These are phyloP conservation scores for Corallochytrium limacisporum DNA, from an alignment of 78 protist genomes.

Conservation along the genomic window DNA sequence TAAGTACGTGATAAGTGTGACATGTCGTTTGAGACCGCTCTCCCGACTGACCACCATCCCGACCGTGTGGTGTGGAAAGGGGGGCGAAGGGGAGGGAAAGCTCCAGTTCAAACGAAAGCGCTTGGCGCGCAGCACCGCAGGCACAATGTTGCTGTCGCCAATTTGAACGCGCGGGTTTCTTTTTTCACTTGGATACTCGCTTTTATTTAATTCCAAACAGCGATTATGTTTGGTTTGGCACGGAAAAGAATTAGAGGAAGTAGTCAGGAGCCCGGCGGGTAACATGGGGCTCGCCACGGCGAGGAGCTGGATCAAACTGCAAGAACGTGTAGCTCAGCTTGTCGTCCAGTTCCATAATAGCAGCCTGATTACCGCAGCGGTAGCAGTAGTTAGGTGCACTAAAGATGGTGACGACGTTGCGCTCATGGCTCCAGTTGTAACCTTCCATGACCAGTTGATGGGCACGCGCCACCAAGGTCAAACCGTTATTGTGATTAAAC, in stretches of 20 bases:
- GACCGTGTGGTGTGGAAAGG: too few species aligned
- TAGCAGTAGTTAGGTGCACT: slow-evolving; percentile 98
- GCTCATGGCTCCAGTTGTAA: slow-evolving; percentile 87
- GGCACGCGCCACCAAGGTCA: slow-evolving; percentile 83
- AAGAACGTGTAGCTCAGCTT: slow-evolving; percentile 68
- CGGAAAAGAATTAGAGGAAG: slow-evolving; percentile 85
- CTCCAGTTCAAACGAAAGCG: too few species aligned
- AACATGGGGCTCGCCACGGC: slow-evolving; percentile 90
- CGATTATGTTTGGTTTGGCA: too few species aligned
- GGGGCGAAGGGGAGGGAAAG: too few species aligned
- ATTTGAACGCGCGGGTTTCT: too few species aligned
- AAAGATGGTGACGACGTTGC: slow-evolving; percentile 84
- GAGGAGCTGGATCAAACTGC: slow-evolving; percentile 96
- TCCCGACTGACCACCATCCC: too few species aligned
- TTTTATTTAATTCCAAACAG: too few species aligned
- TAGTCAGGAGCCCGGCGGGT: slow-evolving; percentile 90
- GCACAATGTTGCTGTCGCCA: too few species aligned
- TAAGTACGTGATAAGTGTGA: too few species aligned
- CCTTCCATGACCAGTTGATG: slow-evolving; percentile 94
- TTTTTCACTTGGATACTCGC: too few species aligned
- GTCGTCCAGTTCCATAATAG: slow-evolving; percentile 87
- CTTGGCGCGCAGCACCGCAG: too few species aligned
- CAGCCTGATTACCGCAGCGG: slow-evolving; percentile 93
- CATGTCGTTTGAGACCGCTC: too few species aligned
- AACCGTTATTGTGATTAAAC: slow-evolving; percentile 64